A percentile compares a stretch with the other conserved stretches of the same genome.
These are phyloP conservation scores for Symbiodinium natans DNA, from an alignment of 73 alveolate species.

Conservation along the genomic window DNA sequence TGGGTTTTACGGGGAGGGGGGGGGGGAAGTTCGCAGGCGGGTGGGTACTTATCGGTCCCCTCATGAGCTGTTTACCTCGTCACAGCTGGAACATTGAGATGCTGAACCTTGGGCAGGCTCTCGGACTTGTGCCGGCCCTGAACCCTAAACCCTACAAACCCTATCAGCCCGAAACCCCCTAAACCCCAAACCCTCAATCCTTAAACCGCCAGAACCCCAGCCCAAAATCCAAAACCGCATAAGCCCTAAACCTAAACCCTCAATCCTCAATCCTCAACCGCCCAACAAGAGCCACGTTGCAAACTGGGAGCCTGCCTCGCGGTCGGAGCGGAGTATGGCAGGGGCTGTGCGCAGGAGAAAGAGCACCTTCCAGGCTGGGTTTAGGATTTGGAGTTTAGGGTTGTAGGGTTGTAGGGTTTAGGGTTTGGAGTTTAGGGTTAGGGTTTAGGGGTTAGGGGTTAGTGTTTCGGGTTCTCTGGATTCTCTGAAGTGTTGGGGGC, in stretches of 20 bases:
- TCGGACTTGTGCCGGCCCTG: too few relatives aligned
- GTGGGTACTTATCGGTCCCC: too few relatives aligned
- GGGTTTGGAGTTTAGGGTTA: neutral
- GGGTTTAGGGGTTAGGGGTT: neutral
- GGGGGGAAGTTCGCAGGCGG: too few relatives aligned
- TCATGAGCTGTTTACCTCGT: too few relatives aligned
- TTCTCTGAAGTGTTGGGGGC: too few relatives aligned
- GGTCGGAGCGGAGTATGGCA: neutral
- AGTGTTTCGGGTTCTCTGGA: neutral
- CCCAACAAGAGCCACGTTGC: neutral
- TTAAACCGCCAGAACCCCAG: neutral
- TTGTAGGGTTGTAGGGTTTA: too few relatives aligned
- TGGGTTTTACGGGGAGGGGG: too few relatives aligned
- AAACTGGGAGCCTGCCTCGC: neutral
- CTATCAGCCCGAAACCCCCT: neutral
- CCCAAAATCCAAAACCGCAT: too few relatives aligned
- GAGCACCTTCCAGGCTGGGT: constrained; percentile 2
- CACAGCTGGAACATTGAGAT: too few relatives aligned
- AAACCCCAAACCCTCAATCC: neutral
- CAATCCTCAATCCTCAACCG: neutral
- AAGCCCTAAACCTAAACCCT: neutral
- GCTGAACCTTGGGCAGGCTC: too few relatives aligned
- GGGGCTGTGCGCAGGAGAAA: constrained; percentile 8
- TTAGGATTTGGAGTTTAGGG: neutral
- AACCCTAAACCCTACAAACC: neutral